Conservation (phyloP, 805 yeast genomes). For the Starmerella bacillaris region DNA sequence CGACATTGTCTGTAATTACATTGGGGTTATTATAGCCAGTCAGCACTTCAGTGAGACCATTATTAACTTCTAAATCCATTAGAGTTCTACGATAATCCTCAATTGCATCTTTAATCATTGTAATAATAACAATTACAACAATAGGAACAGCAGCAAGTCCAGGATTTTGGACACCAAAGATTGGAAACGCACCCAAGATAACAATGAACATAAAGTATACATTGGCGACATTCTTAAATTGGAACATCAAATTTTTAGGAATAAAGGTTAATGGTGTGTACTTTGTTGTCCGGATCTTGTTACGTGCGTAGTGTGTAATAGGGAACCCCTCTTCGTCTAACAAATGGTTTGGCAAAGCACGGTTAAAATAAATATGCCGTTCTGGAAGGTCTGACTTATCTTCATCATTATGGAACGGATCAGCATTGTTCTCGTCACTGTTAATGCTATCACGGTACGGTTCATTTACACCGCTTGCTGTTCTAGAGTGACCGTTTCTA, state of each 20-base stretch:
- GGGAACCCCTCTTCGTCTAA: constrained; percentile 46
- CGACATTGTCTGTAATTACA: constrained; percentile 36
- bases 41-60: constrained; percentile 46
- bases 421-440: constrained; percentile 1
- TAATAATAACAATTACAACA: constrained; percentile 56
- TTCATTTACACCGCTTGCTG: constrained; percentile 1
- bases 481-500: not conserved
- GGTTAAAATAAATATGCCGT: constrained; percentile 34
- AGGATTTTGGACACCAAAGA: constrained; percentile 59
- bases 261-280: constrained; percentile 80
- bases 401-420: not conserved
- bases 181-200: constrained; percentile 59
- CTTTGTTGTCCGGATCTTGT: constrained; percentile 89
- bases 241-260: constrained; percentile 67
- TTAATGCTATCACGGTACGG: constrained; percentile 1
- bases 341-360: constrained; percentile 32
- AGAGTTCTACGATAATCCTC: constrained; percentile 56
- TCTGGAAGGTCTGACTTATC: not conserved
- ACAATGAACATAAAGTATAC: constrained; percentile 66
- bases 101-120: constrained; percentile 62
- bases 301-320: constrained; percentile 48
- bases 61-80: constrained; percentile 53
- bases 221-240: constrained; percentile 82
- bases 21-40: constrained; percentile 42
- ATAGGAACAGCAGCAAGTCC: constrained; percentile 68